These are phyloP conservation scores for Globisporangium yorkense DNA, from an alignment of 352 stramenopile species.

Conservation along the genomic window DNA sequence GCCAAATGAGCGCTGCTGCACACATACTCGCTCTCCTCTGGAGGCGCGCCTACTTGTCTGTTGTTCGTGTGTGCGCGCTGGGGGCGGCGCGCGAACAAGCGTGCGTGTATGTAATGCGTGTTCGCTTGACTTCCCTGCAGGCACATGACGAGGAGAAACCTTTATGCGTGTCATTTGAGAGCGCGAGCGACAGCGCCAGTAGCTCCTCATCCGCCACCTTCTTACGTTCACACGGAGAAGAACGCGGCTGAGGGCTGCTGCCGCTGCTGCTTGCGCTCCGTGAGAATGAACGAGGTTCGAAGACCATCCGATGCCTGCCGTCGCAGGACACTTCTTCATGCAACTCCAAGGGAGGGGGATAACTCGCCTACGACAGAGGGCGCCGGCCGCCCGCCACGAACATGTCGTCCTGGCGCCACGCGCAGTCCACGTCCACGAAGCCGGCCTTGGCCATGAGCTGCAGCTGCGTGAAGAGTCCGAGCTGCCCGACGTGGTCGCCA, in stretches of 20 bases:
- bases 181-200: neutral
- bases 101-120: neutral
- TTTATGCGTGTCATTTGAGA: constrained; percentile 59
- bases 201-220: no score
- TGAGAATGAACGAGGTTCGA: constrained; percentile 30
- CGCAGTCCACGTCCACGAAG: constrained; percentile 71
- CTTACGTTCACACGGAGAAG: neutral
- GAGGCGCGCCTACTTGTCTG: neutral
- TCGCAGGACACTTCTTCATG: no score
- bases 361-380: constrained; percentile 6
- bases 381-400: constrained; percentile 62
- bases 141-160: constrained; percentile 36
- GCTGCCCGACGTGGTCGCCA: constrained; percentile 67
- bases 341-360: no score
- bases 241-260: neutral
- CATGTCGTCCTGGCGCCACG: constrained; percentile 68
- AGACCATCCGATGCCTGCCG: constrained; percentile 9
- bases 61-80: neutral
- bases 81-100: no score
- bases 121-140: neutral
- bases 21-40: no score
- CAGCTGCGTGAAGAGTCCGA: constrained; percentile 59
- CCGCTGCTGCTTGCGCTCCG: constrained; percentile 8
- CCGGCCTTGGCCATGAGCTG: constrained; percentile 43
- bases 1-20: no score